A percentile compares a stretch with the other conserved stretches of the same genome.
phyloP scores from a whole-genome alignment of 108 stramenopile genomes.

The Stephanodiscus minutulus region DNA sequence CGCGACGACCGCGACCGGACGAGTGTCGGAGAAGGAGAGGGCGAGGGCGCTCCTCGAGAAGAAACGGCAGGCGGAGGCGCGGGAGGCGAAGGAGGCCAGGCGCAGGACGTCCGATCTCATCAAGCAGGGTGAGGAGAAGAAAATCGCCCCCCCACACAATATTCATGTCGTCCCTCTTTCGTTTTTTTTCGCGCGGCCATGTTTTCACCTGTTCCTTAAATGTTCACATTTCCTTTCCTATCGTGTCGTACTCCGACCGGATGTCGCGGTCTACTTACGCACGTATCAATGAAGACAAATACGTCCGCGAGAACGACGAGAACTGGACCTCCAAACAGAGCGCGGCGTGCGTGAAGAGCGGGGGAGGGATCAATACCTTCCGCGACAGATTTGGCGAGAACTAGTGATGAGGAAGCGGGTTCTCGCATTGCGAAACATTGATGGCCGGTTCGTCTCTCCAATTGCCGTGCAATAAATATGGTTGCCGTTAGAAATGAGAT shows the following conservation, averaged over 20 bases:
- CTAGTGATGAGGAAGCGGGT: too few species aligned
- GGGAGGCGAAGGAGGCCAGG: conserved; percentile 53
- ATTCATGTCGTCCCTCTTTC: too few species aligned
- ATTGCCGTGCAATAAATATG: too few species aligned
- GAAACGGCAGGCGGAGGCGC: conserved; percentile 52
- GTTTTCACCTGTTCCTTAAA: neutral
- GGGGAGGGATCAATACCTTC: conserved; percentile 65
- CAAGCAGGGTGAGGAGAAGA: conserved; percentile 23
- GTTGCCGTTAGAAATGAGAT: too few species aligned
- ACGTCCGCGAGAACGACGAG: conserved; percentile 64
- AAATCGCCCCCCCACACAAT: too few species aligned
- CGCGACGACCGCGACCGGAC: conserved; percentile 13
- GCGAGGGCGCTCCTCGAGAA: conserved; percentile 62
- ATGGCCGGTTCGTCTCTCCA: too few species aligned
- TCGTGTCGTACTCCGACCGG: too few species aligned
- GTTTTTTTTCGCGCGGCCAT: neutral
- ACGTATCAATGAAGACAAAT: conserved; percentile 49
- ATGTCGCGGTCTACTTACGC: too few species aligned
- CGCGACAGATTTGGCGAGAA: conserved; percentile 74
- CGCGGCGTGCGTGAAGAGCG: conserved; percentile 75
- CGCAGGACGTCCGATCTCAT: conserved; percentile 46
- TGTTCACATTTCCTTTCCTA: too few species aligned
- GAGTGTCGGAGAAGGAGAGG: conserved; percentile 76
- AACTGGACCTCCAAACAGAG: conserved; percentile 67
- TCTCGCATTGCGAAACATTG: too few species aligned